Conservation (phyloP, 129 eudicot genomes). For the Tagetes erecta region DNA sequence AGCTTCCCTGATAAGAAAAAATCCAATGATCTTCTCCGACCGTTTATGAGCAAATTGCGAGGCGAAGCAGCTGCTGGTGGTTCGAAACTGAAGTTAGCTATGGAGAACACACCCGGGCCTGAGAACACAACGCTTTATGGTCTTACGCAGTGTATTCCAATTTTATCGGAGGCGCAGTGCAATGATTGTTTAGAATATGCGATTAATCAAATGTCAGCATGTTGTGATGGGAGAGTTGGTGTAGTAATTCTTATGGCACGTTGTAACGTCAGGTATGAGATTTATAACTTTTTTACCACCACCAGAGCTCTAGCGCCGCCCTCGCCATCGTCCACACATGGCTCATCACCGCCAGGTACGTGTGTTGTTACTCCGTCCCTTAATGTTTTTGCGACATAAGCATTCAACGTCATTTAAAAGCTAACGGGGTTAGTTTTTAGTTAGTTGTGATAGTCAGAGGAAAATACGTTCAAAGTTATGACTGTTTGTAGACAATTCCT, state of each 20-base stretch:
- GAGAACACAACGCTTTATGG: not conserved
- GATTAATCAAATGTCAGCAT: not conserved
- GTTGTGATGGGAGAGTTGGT: not conserved
- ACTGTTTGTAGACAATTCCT: no score
- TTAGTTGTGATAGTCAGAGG: no score
- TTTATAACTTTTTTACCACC: not conserved
- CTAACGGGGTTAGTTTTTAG: no score
- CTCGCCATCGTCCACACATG: not conserved
- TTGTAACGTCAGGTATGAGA: slow-evolving; percentile 4
- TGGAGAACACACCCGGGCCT: not conserved
- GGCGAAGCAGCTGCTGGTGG: not conserved
- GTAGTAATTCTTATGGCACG: not conserved
- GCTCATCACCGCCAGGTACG: not conserved
- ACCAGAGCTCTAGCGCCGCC: not conserved
- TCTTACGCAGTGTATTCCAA: slow-evolving; percentile 1
- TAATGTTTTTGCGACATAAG: no score
- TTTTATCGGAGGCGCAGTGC: not conserved
- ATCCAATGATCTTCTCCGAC: not conserved
- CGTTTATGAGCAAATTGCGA: not conserved
- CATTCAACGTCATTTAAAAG: not conserved
- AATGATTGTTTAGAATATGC: not conserved
- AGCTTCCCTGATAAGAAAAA: not conserved
- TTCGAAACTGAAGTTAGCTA: not conserved
- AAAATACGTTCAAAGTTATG: no score
- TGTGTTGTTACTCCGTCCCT: not conserved